A percentile compares a stretch with the other conserved stretches of the same genome.
Conservation (phyloP, 768 basidiomycete species). For the Mycena metata region DNA sequence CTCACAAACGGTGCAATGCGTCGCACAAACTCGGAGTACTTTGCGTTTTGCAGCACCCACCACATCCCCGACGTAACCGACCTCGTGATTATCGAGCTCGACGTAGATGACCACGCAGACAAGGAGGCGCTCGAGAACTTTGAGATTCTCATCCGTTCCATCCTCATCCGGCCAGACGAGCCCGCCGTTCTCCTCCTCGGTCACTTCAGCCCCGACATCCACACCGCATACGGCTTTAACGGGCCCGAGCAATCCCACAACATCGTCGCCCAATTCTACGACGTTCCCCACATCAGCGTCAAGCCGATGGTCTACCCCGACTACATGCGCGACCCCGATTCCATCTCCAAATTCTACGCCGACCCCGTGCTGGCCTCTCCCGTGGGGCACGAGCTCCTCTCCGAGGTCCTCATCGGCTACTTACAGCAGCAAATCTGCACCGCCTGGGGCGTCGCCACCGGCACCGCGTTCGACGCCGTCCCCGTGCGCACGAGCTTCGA, state of each 20-base stretch:
- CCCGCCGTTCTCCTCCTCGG: constrained; percentile 96
- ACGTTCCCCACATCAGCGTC: constrained; percentile 91
- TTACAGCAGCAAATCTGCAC: constrained; percentile 91
- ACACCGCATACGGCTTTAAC: constrained; percentile 82
- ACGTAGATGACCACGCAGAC: constrained; percentile 87
- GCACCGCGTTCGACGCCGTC: constrained; percentile 72
- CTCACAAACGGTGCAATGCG: constrained; percentile 98
- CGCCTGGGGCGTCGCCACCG: constrained; percentile 83
- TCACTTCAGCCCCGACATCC: constrained; percentile 91
- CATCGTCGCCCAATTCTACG: constrained; percentile 96
- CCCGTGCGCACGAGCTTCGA: constrained; percentile 58
- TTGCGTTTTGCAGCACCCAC: constrained; percentile 92
- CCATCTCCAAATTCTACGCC: constrained; percentile 77
- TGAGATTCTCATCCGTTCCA: constrained; percentile 91
- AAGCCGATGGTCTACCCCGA: constrained; percentile 87
- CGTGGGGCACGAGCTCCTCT: constrained; percentile 85
- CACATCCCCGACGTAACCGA: constrained; percentile 96
- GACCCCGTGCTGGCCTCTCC: constrained; percentile 88
- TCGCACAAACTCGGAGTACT: constrained; percentile 93
- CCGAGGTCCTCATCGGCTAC: constrained; percentile 94
- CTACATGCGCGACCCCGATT: constrained; percentile 81
- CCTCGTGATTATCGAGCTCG: constrained; percentile 95
- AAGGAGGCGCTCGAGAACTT: constrained; percentile 83
- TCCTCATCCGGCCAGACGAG: constrained; percentile 90
- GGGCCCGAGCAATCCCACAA: constrained; percentile 94